Base-by-base conservation (phyloP, 2,329 filamentous ascomycete species). In the Penicillium sp. region DNA sequence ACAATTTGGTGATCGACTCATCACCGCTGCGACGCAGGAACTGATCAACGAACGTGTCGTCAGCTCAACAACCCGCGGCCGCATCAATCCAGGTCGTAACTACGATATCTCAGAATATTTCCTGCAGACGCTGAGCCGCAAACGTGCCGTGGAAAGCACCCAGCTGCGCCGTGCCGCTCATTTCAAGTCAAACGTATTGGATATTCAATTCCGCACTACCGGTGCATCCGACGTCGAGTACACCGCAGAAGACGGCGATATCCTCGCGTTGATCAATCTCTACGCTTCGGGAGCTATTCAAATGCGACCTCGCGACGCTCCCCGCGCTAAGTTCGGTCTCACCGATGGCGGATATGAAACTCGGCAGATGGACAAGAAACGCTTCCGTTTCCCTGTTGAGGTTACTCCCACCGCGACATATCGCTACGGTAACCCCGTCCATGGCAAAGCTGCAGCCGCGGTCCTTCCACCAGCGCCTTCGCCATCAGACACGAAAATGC, bases 291-390 rank as follows among this genome's bases (percentile, higher is more conserved):
- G 74, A 1, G 66, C 69, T 22, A 57, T 81, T 34, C 61, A 60
- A 8, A 54, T 79, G 5, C 58, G 61, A 13, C 74, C 77, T 3
- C 64, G 66, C 2, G 71, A 79, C 50, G 69, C 74, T 1, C 78
- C 78, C 4, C 66, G 69, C 16, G 71, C 76, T 44, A 75, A 76
- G 58, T 81, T 75, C 57, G 79, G 79, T 10, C 68, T 81, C 5
- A 76, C 74, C 10, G 75, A 79, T 9, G 72, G 74, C 9, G 74
- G 74, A 11, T 82, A 82, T 51, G 66, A 77, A 42, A 79, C 78
- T 1, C 68, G 77, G 14, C 66, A 73, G 37, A 76, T 81, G 64
- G 76, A 81, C 58, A 79, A 76, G 57, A 61, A 61, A 6, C 69
- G 71, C 18, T 65, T 81, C 16, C 70, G 70, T 13, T 81, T 81